Conservation (phyloP, 1,139 yeast genomes). For the Kodamaea suecica region DNA sequence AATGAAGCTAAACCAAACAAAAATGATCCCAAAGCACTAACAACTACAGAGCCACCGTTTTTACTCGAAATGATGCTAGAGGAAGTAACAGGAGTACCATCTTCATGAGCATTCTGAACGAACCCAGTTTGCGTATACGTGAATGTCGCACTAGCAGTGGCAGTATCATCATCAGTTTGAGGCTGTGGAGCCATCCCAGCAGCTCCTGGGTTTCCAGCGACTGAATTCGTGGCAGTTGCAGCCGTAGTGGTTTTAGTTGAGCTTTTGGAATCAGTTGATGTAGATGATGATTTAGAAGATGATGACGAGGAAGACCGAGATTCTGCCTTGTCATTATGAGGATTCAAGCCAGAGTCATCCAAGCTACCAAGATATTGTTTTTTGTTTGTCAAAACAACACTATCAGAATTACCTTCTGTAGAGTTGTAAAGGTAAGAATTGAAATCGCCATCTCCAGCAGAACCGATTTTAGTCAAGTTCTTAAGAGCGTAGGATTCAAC, state of each 20-base stretch:
- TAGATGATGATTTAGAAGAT: conserved; percentile 9
- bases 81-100: conserved; percentile 1
- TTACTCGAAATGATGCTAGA: conserved; percentile 8
- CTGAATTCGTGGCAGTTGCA: conserved; percentile 8
- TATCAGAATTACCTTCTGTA: conserved; percentile 41
- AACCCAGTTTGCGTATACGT: conserved; percentile 9
- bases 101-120: neutral
- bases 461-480: conserved; percentile 22
- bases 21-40: conserved; percentile 19
- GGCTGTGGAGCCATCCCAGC: conserved; percentile 7
- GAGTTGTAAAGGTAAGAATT: conserved; percentile 57
- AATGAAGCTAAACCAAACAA: conserved; percentile 22
- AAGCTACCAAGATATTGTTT: conserved; percentile 54
- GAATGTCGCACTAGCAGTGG: conserved; percentile 7
- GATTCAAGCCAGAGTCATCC: conserved; percentile 63
- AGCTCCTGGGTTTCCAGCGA: conserved; percentile 6
- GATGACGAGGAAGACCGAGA: conserved; percentile 8
- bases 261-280: conserved; percentile 8
- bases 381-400: conserved; percentile 58
- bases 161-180: neutral
- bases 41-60: conserved; percentile 10
- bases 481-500: conserved; percentile 73
- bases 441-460: conserved; percentile 24
- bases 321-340: conserved; percentile 39
- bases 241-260: conserved; percentile 5